Percentiles rank a stretch among this genome's conserved stretches.
These are phyloP conservation scores for Rhynchospora pubera DNA, from an alignment of 176 grass and related monocot genomes.

Conservation along the genomic window DNA sequence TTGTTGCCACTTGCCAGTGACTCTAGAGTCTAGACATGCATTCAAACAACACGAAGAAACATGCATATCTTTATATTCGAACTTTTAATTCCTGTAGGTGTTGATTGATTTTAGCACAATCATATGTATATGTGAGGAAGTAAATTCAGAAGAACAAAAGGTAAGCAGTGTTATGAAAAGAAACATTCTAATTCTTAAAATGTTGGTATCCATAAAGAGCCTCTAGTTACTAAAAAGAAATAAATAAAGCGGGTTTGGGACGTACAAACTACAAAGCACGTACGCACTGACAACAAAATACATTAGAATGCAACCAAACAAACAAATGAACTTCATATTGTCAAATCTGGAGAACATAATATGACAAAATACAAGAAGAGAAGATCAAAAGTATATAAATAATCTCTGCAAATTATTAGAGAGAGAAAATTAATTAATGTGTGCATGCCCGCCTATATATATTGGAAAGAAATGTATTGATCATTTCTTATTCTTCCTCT, in stretches of 20 bases:
- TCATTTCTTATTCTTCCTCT: neutral
- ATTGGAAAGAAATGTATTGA: neutral
- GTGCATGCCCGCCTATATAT: neutral
- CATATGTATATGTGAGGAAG: neutral
- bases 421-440: neutral
- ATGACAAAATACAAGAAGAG: neutral
- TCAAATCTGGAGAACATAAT: neutral
- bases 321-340: neutral
- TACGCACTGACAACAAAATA: neutral
- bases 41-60: too few relatives aligned
- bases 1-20: too few relatives aligned
- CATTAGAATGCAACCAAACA: neutral
- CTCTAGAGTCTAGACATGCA: too few relatives aligned
- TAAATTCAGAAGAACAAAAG: neutral
- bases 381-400: neutral
- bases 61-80: neutral
- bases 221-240: constrained; percentile 6
- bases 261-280: neutral
- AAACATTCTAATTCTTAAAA: neutral
- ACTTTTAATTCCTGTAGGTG: neutral
- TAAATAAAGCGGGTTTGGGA: neutral
- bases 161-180: neutral
- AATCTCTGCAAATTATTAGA: neutral
- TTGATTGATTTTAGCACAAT: constrained; percentile 7
- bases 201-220: constrained; percentile 6